Evolutionary conservation across 768 basidiomycete genomes (phyloP).

Genomic region (Neoboletus magnificus): DNA sequence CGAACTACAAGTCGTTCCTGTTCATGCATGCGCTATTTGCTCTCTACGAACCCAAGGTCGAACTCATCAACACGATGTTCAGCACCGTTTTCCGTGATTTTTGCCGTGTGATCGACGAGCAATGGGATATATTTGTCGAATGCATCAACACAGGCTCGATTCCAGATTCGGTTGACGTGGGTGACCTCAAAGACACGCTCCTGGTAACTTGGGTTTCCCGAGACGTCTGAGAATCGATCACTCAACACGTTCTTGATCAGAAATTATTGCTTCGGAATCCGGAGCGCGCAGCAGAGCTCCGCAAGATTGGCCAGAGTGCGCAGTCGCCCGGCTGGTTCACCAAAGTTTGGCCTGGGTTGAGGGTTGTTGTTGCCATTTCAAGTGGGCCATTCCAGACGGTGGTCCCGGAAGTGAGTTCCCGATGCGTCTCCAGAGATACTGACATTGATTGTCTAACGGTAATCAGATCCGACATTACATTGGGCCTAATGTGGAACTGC

Average conservation of each 20-base stretch:
- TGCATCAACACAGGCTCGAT: conserved; percentile 16
- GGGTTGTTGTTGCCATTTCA: conserved; percentile 16
- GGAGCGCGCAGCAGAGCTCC: conserved; percentile 15
- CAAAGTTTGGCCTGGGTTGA: conserved; percentile 19
- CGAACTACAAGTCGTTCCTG: conserved; percentile 21
- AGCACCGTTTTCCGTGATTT: conserved; percentile 21
- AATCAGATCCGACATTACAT: conserved; percentile 17
- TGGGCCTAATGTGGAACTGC: conserved; percentile 19
- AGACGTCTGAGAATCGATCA: not conserved
- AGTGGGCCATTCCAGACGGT: conserved; percentile 24
- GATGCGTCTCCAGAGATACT: not conserved
- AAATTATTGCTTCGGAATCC: conserved; percentile 16
- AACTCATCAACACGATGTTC: conserved; percentile 23
- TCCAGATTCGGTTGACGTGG: conserved; percentile 12
- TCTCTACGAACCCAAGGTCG: conserved; percentile 19
- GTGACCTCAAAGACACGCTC: conserved; percentile 13
- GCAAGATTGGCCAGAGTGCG: conserved; percentile 2
- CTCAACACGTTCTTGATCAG: not conserved
- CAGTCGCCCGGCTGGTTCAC: conserved; percentile 18
- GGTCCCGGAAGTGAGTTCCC: conserved; percentile 16
- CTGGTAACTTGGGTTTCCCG: not conserved
- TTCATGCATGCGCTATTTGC: conserved; percentile 23
- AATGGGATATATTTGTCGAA: conserved; percentile 21
- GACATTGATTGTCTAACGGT: not conserved
- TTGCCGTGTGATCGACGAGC: conserved; percentile 16